Evolutionary conservation across 2,329 filamentous ascomycete species (phyloP).

Genomic region (Trichothecium roseum): DNA sequence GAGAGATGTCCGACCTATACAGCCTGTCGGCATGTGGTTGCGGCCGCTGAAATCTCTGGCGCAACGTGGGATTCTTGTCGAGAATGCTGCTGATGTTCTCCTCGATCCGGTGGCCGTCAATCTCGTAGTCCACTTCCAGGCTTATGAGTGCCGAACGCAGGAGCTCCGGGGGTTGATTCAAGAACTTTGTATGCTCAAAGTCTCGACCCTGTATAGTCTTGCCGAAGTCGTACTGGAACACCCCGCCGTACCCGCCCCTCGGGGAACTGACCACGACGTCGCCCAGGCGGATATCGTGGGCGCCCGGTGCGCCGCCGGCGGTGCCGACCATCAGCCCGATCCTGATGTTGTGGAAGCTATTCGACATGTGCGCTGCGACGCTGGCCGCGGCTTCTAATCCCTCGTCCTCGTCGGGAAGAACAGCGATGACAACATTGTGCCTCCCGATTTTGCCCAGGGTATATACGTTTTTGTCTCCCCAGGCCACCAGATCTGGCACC

Average conservation of each 20-base stretch:
- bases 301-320: conserved; percentile 20
- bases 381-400: conserved; percentile 13
- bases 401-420: conserved; percentile 14
- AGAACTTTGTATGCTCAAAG: conserved; percentile 1
- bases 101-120: background rate
- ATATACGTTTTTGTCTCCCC: conserved; percentile 17
- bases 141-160: background rate
- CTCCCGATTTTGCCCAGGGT: conserved; percentile 16
- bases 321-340: conserved; percentile 22
- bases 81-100: conserved; percentile 1
- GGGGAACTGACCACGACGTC: conserved; percentile 11
- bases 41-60: conserved; percentile 1
- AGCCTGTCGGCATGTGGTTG: background rate
- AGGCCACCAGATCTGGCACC: conserved; percentile 10
- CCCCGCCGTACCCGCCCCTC: background rate
- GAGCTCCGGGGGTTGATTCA: conserved; percentile 1
- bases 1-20: conserved; percentile 1
- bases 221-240: conserved; percentile 2
- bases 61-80: background rate
- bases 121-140: background rate
- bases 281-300: conserved; percentile 17
- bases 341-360: conserved; percentile 17
- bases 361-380: conserved; percentile 14
- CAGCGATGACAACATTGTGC: conserved; percentile 24
- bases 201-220: conserved; percentile 1